Conservation (phyloP, 2,329 filamentous ascomycete species). For the Mariannaea elegans region DNA sequence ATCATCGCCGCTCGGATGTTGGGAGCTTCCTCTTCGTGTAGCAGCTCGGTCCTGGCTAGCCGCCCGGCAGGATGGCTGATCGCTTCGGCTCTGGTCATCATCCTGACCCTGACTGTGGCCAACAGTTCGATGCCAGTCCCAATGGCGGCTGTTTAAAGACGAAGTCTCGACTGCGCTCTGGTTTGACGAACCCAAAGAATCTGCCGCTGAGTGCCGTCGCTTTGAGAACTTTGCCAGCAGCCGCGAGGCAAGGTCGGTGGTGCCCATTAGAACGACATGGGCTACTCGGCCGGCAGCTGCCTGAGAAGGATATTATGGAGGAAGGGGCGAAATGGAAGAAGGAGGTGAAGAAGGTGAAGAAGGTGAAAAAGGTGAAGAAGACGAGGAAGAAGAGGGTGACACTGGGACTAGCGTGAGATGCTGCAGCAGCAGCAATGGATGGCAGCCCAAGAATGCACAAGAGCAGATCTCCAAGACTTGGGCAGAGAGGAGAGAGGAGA, state of each 20-base stretch:
- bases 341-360: not conserved
- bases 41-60: constrained; percentile 35
- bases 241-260: constrained; percentile 54
- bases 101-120: constrained; percentile 24
- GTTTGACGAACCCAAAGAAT: constrained; percentile 48
- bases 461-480: not conserved
- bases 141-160: constrained; percentile 37
- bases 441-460: not conserved
- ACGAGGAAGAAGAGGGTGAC: not conserved
- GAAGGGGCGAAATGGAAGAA: not conserved
- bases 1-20: not conserved
- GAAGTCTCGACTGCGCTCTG: constrained; percentile 35
- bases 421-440: not conserved
- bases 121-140: constrained; percentile 34
- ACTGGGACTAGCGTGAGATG: not conserved
- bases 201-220: constrained; percentile 51
- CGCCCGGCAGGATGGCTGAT: constrained; percentile 29
- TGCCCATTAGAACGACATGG: constrained; percentile 49
- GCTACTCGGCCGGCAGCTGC: constrained; percentile 24
- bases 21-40: constrained; percentile 9
- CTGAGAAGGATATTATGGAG: constrained; percentile 3
- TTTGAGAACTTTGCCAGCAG: constrained; percentile 57
- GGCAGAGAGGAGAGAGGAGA: not conserved
- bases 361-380: not conserved
- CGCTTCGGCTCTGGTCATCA: constrained; percentile 17